Evolutionary conservation across 495 filamentous ascomycete species (phyloP), one percentile per base, ranked within the genome.

Genomic region (Hypomontagnella monticulosa): DNA sequence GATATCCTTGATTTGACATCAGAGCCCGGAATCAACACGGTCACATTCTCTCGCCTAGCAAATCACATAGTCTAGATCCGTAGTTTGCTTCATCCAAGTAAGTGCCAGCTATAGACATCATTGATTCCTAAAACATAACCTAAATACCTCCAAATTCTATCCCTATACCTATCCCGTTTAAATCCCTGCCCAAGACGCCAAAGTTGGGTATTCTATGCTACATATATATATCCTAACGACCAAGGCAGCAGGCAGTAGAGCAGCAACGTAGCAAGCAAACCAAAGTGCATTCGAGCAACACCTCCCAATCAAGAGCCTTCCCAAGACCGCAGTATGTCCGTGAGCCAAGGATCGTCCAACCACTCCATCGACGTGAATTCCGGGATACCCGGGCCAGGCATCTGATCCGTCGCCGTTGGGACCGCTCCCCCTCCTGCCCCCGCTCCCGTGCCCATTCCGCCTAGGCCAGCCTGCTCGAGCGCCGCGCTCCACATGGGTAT

Each of bases 261-360:
- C 23, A 38, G 14, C 11, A 9, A 20, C 12, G 34, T 40, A 49
- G 15, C 23, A 27, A 12, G 12, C 47, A 50, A 20, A 33, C 10
- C 14, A 20, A 52, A 38, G 36, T 10, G 36, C 36, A 10, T 6
- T 27, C 23, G 23, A 27, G 23, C 23, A 27, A 3, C 23, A 6
- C 4, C 40, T 1, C 15, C 40, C n/a, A 3, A 43, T 15, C 14
- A 36, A 15, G 6, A 44, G 19, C 53, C 59, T 20, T 69, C 66
- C 54, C 54, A 69, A 23, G 66, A 56, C 20, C 55, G 55, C 43
- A 69, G n/a, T 49, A 69, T 63, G 30, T 69, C 66, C 43, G 59
- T 49, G 30, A 69, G 18, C 65, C 65, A 68, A 14, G 59, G 66
- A 4, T 69, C 66, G 9, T 69, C 66, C 19, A 63, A 4, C 66